phyloP scores from a whole-genome alignment of 2,329 filamentous ascomycete species.

The Aspergillus bombycis region DNA sequence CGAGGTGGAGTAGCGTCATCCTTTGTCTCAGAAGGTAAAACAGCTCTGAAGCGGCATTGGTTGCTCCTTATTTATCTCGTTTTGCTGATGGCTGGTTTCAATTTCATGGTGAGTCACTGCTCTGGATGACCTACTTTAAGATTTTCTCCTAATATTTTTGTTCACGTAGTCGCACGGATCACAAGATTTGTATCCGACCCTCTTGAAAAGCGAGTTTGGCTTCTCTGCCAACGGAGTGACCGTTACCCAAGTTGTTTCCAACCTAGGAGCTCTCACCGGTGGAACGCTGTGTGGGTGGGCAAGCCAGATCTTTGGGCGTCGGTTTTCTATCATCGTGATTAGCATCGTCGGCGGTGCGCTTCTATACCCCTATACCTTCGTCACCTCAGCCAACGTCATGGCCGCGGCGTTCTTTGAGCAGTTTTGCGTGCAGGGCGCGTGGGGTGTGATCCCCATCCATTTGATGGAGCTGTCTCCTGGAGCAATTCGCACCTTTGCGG shows the following conservation, averaged over 20 bases:
- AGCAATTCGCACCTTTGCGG: constrained; percentile 63
- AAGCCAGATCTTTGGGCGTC: constrained; percentile 70
- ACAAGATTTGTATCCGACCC: constrained; percentile 66
- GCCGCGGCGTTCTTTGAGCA: constrained; percentile 84
- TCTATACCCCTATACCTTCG: constrained; percentile 81
- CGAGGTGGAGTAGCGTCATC: constrained; percentile 63
- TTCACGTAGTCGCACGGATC: constrained; percentile 66
- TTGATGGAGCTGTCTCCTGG: constrained; percentile 67
- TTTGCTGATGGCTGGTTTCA: constrained; percentile 86
- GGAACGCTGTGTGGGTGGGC: constrained; percentile 68
- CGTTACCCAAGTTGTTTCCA: constrained; percentile 72
- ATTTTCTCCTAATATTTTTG: neutral
- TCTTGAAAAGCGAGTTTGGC: constrained; percentile 61
- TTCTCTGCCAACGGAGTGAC: constrained; percentile 64
- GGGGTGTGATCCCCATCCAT: constrained; percentile 74
- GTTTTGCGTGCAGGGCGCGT: constrained; percentile 76
- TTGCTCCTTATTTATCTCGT: constrained; percentile 78
- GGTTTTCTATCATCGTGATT: constrained; percentile 69
- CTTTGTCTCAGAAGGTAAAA: constrained; percentile 76
- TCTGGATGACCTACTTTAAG: neutral
- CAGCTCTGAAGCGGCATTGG: constrained; percentile 81
- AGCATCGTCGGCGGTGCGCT: constrained; percentile 71
- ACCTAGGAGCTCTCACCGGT: constrained; percentile 71
- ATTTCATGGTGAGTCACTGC: constrained; percentile 67
- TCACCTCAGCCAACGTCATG: constrained; percentile 64